A percentile compares a stretch with the other conserved stretches of the same genome.
Conservation (phyloP, 1,139 yeast genomes). For the Kluyveromyces sp. region DNA sequence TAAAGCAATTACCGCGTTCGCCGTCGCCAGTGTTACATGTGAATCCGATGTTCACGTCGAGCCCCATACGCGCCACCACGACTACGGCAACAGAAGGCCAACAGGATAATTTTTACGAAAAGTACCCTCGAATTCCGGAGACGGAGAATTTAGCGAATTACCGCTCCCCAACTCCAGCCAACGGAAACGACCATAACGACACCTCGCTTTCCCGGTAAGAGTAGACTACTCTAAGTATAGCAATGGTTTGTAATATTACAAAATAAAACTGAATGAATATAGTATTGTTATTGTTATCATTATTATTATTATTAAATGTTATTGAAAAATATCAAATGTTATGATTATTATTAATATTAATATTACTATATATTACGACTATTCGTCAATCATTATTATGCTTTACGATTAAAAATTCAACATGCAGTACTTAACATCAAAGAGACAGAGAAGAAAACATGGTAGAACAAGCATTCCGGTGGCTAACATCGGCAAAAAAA, state of each 20-base stretch:
- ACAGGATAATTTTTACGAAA: conserved; percentile 19
- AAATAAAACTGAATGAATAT: too few species aligned
- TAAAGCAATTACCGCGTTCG: conserved; percentile 17
- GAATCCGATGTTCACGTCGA: conserved; percentile 29
- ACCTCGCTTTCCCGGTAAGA: conserved; percentile 26
- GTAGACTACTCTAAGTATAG: conserved; percentile 24
- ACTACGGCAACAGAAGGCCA: neutral
- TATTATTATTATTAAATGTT: too few species aligned
- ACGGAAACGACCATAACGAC: conserved; percentile 7
- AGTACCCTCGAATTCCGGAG: conserved; percentile 28
- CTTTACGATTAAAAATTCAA: too few species aligned
- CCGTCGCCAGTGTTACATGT: conserved; percentile 28
- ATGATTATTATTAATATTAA: too few species aligned
- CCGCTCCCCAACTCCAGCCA: conserved; percentile 6
- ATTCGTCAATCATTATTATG: too few species aligned
- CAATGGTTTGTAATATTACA: neutral
- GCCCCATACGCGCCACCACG: conserved; percentile 21
- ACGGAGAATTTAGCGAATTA: conserved; percentile 18
- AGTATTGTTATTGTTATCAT: too few species aligned
- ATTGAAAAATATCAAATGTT: too few species aligned
- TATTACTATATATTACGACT: too few species aligned
- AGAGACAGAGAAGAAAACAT: too few species aligned
- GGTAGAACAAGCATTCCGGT: too few species aligned
- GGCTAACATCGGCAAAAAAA: too few species aligned
- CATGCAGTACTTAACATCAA: too few species aligned